A percentile compares a stretch with the other conserved stretches of the same genome.
These are phyloP conservation scores for Neurospora pannonica DNA, from an alignment of 495 filamentous ascomycete genomes.

Conservation along the genomic window DNA sequence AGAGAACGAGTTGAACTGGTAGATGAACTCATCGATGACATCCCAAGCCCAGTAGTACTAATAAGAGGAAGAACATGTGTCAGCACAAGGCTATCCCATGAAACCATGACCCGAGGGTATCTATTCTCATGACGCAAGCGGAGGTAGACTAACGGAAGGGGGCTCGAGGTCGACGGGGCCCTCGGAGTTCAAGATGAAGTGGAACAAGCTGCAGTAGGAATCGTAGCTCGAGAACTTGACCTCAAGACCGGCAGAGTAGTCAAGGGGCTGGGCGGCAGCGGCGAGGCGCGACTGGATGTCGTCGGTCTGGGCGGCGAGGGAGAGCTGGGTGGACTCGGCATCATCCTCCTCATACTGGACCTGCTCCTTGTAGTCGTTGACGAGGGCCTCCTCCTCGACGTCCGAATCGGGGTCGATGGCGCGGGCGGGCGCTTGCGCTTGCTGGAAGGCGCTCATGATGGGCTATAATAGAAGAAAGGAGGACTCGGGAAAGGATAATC, in stretches of 20 bases:
- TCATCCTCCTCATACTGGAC: constrained; percentile 80
- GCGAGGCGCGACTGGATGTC: constrained; percentile 87
- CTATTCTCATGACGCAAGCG: background rate
- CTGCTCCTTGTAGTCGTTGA: constrained; percentile 90
- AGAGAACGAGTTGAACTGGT: constrained; percentile 99
- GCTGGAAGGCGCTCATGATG: constrained; percentile 43
- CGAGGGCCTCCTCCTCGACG: constrained; percentile 87
- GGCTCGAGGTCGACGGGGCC: constrained; percentile 94
- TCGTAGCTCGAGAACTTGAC: constrained; percentile 98
- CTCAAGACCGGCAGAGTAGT: constrained; percentile 88
- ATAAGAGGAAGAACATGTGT: background rate
- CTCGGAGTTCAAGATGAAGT: constrained; percentile 97
- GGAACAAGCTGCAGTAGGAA: constrained; percentile 97
- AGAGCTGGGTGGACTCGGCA: constrained; percentile 61
- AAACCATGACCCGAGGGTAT: background rate
- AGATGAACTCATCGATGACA: constrained; percentile 99
- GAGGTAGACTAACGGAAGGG: constrained; percentile 63
- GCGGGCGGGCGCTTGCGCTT: constrained; percentile 40
- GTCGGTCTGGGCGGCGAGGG: constrained; percentile 47
- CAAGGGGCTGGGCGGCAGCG: constrained; percentile 85
- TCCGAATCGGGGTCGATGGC: constrained; percentile 73
- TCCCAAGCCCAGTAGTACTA: constrained; percentile 99
- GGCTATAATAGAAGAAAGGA: background rate
- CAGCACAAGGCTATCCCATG: background rate
- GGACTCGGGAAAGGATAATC: background rate